These are phyloP conservation scores for Rhizopus microsporus DNA, from an alignment of 371 early-diverging fungal genomes.

Conservation along the genomic window DNA sequence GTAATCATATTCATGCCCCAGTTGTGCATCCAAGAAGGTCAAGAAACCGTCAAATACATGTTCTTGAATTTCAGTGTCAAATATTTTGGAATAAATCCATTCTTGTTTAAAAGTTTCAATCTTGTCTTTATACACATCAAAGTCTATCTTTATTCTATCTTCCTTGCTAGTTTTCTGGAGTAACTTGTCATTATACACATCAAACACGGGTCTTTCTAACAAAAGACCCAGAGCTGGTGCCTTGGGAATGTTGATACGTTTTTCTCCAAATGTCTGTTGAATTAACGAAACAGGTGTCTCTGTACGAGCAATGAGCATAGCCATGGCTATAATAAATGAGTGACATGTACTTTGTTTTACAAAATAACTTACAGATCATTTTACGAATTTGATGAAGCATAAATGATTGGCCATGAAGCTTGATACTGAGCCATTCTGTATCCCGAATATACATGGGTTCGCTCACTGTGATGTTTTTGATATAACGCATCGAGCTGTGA, in stretches of 20 bases:
- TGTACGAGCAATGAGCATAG: conserved; percentile 77
- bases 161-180: conserved; percentile 49
- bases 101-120: conserved; percentile 83
- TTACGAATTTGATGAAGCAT: conserved; percentile 99
- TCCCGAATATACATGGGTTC: conserved; percentile 80
- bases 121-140: conserved; percentile 29
- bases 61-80: conserved; percentile 69
- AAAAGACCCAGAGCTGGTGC: conserved; percentile 96
- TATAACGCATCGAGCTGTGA: conserved; percentile 77
- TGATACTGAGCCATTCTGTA: conserved; percentile 91
- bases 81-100: conserved; percentile 80
- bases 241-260: conserved; percentile 94
- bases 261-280: conserved; percentile 60
- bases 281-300: conserved; percentile 73
- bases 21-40: conserved; percentile 56
- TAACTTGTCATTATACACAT: conserved; percentile 62
- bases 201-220: conserved; percentile 79
- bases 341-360: neutral
- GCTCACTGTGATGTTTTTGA: conserved; percentile 71
- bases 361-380: conserved; percentile 83
- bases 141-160: conserved; percentile 3
- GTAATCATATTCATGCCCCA: conserved; percentile 37
- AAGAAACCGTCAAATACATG: conserved; percentile 70
- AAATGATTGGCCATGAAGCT: conserved; percentile 98
- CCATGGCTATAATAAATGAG: conserved; percentile 53